Evolutionary conservation across 139 green algal genomes (phyloP).

Genomic region (Pseudopediastrum boryanum): DNA sequence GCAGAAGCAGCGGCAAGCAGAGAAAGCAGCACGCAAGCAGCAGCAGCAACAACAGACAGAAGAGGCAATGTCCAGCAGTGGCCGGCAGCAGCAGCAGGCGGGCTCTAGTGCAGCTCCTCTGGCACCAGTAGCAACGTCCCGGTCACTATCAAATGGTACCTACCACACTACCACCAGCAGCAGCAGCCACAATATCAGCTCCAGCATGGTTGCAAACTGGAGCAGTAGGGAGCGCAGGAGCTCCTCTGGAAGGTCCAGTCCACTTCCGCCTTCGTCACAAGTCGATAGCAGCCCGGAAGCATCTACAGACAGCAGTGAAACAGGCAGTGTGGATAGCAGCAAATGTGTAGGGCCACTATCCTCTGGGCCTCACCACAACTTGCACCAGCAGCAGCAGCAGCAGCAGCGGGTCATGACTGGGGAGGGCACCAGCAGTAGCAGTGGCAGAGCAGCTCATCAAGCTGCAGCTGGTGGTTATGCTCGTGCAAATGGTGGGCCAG

Average conservation of each 20-base stretch:
- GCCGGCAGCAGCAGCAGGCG: conserved; percentile 11
- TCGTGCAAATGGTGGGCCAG: too few species aligned
- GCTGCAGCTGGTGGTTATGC: too few species aligned
- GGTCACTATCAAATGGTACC: too few species aligned
- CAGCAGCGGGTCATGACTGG: conserved; percentile 11
- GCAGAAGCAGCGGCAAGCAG: conserved; percentile 55
- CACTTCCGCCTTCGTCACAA: not conserved
- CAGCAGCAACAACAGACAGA: conserved; percentile 11
- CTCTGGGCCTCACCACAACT: not conserved
- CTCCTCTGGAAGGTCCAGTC: too few species aligned
- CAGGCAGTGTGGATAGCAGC: conserved; percentile 19
- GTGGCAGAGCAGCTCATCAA: not conserved
- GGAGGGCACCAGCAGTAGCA: not conserved
- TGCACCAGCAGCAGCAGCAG: conserved; percentile 10
- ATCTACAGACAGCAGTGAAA: conserved; percentile 21
- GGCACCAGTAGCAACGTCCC: not conserved
- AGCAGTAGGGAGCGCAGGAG: conserved; percentile 9
- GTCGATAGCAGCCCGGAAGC: conserved; percentile 25
- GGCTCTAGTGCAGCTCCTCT: not conserved
- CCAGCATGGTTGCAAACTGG: not conserved
- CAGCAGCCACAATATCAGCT: not conserved
- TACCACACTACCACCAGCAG: not conserved
- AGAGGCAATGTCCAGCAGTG: not conserved
- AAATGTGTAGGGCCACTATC: conserved; percentile 1
- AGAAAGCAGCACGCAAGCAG: conserved; percentile 32